A percentile compares a stretch with the other conserved stretches of the same genome.
Conservation (phyloP, 345 rosid genomes). For the Boechera stricta region DNA sequence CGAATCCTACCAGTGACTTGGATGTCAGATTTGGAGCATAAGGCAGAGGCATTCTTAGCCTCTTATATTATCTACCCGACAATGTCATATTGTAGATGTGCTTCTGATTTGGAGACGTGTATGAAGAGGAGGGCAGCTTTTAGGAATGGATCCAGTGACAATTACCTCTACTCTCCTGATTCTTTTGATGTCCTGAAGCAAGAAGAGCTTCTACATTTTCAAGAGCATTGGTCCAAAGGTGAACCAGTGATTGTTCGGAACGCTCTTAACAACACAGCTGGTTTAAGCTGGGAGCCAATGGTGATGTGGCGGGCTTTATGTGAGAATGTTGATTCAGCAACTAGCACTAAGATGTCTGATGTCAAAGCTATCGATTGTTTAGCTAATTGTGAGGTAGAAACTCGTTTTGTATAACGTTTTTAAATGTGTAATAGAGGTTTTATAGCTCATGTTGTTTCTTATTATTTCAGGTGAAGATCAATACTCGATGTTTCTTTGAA, state of each 20-base stretch:
- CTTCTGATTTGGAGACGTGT: conserved; percentile 33
- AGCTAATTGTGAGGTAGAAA: conserved; percentile 70
- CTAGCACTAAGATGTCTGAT: conserved; percentile 60
- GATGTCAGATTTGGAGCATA: conserved; percentile 60
- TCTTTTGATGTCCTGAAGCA: conserved; percentile 48
- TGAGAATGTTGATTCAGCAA: conserved; percentile 52
- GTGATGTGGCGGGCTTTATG: conserved; percentile 96
- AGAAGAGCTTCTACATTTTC: conserved; percentile 61
- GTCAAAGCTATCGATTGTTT: conserved; percentile 87
- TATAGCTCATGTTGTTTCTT: not conserved
- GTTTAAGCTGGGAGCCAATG: conserved; percentile 95
- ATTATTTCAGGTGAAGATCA: conserved; percentile 66
- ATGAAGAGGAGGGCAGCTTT: conserved; percentile 54
- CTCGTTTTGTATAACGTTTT: not conserved
- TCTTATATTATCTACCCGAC: conserved; percentile 24
- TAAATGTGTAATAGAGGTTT: not conserved
- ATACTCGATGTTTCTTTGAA: conserved; percentile 70
- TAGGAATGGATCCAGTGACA: conserved; percentile 62
- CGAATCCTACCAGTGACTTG: conserved; percentile 61
- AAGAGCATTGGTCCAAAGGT: conserved; percentile 76
- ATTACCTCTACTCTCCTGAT: conserved; percentile 66
- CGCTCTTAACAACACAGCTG: conserved; percentile 60
- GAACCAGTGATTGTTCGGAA: conserved; percentile 82
- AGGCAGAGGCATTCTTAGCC: conserved; percentile 49
- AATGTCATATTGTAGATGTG: conserved; percentile 32